Percentiles rank a stretch among this genome's conserved stretches.
Evolutionary conservation across 2,329 filamentous ascomycete species (phyloP).

Genomic region (Didymella exigua): DNA sequence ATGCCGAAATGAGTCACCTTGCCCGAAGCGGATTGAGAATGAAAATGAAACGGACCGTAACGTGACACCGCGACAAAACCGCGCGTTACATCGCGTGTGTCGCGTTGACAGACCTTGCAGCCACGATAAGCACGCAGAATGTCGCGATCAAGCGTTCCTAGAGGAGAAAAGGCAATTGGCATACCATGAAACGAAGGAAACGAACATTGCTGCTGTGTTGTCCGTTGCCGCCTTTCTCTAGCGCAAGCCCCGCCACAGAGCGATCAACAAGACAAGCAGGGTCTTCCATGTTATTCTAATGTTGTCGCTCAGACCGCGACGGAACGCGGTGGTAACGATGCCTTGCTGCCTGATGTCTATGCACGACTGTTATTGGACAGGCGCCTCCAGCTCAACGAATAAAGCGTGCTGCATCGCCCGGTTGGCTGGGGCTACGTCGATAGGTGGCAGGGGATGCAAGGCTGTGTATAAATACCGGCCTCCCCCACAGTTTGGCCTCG

Average conservation of each 20-base stretch:
- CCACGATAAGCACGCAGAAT: not conserved
- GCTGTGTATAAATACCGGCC: constrained; percentile 32
- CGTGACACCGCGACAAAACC: constrained; percentile 17
- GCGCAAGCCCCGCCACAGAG: constrained; percentile 16
- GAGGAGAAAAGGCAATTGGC: not conserved
- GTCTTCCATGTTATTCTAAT: constrained; percentile 16
- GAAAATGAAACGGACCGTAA: constrained; percentile 7
- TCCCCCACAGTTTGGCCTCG: constrained; percentile 35
- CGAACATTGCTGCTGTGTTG: constrained; percentile 6
- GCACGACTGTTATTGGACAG: constrained; percentile 12
- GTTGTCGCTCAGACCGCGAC: constrained; percentile 4
- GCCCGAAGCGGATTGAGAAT: constrained; percentile 5
- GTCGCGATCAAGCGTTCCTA: not conserved
- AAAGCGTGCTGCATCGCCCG: constrained; percentile 10
- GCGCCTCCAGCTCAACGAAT: constrained; percentile 13
- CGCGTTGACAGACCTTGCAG: constrained; percentile 10
- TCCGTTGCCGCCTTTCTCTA: constrained; percentile 6
- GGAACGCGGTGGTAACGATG: constrained; percentile 7
- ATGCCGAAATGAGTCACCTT: constrained; percentile 13
- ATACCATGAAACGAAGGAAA: not conserved
- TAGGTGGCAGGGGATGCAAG: constrained; percentile 18
- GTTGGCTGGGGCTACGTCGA: constrained; percentile 17
- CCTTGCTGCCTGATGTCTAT: constrained; percentile 19
- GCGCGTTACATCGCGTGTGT: constrained; percentile 18
- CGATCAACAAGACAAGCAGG: constrained; percentile 19